Evolutionary conservation across 2,329 filamentous ascomycete species (phyloP), one percentile per base, ranked within the genome.

Genomic region (Beauveria pseudobassiana): DNA sequence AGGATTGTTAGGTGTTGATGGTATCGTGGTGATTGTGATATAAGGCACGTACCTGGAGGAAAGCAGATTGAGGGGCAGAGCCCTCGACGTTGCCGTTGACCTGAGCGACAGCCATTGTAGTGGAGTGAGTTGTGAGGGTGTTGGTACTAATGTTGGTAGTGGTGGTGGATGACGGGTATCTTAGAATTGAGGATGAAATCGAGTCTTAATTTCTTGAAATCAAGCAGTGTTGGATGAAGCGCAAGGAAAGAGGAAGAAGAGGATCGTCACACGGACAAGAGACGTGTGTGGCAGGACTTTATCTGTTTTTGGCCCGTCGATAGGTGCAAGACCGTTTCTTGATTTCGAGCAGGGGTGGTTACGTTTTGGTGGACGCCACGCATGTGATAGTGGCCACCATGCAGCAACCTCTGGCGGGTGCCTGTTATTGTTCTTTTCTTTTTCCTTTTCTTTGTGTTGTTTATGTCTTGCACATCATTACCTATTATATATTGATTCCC

Each of bases 11-110:
- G 26, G 43, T 16, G 24, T 18, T 5, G 26, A 12, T 40, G 9
- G 20, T 16, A 22, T 34, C 3, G 9, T 30, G n/a, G 30, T 22
- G 24, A 42, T 28, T 16, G 28, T 42, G 46, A 9, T 16, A 3
- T 3, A 24, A 1, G 9, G 30, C 12, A 38, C 74, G 43, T 76
- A 82, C 80, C 70, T 80, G 74, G 61, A 83, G 59, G 69, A 82
- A 82, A 61, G 78, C 79, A 54, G 80, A 84, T 66, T 63, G 59
- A 56, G 46, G 53, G 54, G 60, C 54, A 43, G 54, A 45, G 49
- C 54, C 48, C 59, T 55, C 55, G 50, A 62, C 30, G 56, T 64
- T 54, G 49, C 60, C 60, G 55, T 64, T 64, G 30, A 64, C 60
- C 51, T 64, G 57, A 52, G 62, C 51, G 50, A 55, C 63, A 60